These are phyloP conservation scores for Coemansia sp. DNA, from an alignment of 192 early-diverging fungal genomes.

Conservation along the genomic window DNA sequence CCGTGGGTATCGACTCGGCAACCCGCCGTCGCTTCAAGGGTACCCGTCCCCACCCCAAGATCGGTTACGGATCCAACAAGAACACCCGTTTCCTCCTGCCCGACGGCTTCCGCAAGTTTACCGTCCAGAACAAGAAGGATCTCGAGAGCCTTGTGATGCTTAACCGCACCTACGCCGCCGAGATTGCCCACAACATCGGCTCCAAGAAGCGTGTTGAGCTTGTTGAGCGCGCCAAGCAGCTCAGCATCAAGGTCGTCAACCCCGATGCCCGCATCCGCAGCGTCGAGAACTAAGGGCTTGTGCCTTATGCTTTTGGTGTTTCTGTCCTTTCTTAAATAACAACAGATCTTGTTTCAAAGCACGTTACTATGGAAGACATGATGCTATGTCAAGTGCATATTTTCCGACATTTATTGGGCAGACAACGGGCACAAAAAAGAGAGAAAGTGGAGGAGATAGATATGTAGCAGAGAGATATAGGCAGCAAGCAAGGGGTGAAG, in stretches of 20 bases:
- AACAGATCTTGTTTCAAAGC: constrained; percentile 1
- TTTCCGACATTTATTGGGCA: constrained; percentile 45
- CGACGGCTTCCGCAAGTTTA: constrained; percentile 99
- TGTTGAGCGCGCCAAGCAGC: constrained; percentile 91
- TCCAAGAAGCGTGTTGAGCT: constrained; percentile 93
- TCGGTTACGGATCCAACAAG: constrained; percentile 98
- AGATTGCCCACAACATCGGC: constrained; percentile 97
- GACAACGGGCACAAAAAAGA: constrained; percentile 38
- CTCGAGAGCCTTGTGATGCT: constrained; percentile 98
- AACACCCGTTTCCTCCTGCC: constrained; percentile 96
- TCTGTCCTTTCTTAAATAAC: constrained; percentile 15
- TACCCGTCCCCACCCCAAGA: constrained; percentile 97
- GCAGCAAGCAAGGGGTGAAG: too few relatives aligned
- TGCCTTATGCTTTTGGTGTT: neutral
- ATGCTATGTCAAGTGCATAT: constrained; percentile 28
- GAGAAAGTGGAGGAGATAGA: constrained; percentile 1
- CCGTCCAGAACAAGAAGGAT: constrained; percentile 87
- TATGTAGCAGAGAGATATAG: neutral
- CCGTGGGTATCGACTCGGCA: constrained; percentile 99
- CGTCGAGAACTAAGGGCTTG: constrained; percentile 73
- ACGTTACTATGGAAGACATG: too few relatives aligned
- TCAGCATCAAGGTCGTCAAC: constrained; percentile 97
- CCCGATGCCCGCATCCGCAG: constrained; percentile 79
- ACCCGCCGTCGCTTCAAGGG: constrained; percentile 99
- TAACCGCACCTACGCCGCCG: constrained; percentile 98